These are phyloP conservation scores for Termitomyces eurrhizus DNA, from an alignment of 768 basidiomycete genomes.

Conservation along the genomic window DNA sequence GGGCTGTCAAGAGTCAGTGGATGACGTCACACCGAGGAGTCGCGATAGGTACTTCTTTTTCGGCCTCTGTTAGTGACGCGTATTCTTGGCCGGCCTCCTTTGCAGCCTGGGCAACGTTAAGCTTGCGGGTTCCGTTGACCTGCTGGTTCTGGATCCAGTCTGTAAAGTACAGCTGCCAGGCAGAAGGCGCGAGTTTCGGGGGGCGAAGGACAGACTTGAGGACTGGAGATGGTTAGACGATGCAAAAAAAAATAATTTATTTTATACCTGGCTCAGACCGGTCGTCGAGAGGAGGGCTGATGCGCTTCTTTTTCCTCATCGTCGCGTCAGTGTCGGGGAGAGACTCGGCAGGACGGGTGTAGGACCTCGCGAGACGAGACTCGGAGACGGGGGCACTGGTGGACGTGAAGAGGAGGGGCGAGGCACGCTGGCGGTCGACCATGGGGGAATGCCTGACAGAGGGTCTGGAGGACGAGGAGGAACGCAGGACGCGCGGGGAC, in stretches of 20 bases:
- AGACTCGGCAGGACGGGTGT: slow-evolving; percentile 67
- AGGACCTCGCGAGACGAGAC: slow-evolving; percentile 47
- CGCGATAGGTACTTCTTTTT: slow-evolving; percentile 64
- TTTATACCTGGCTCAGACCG: slow-evolving; percentile 43
- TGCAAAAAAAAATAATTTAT: slow-evolving; percentile 7
- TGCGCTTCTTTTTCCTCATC: slow-evolving; percentile 56
- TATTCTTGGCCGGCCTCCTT: slow-evolving; percentile 94
- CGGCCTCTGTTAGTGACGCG: slow-evolving; percentile 66
- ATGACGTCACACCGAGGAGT: slow-evolving; percentile 31
- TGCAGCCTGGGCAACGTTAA: slow-evolving; percentile 93
- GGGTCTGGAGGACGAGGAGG: slow-evolving; percentile 36
- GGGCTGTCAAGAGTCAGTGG: slow-evolving; percentile 44
- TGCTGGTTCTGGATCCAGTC: slow-evolving; percentile 91
- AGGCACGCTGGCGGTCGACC: slow-evolving; percentile 38
- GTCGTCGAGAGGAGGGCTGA: slow-evolving; percentile 33
- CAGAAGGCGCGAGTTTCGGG: slow-evolving; percentile 88
- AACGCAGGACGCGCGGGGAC: slow-evolving; percentile 39
- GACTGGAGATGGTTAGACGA: slow-evolving; percentile 31
- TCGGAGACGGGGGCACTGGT: slow-evolving; percentile 67
- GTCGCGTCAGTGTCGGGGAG: slow-evolving; percentile 71
- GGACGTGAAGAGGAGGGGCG: slow-evolving; percentile 58
- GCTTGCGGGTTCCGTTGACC: slow-evolving; percentile 73
- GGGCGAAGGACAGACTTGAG: slow-evolving; percentile 79
- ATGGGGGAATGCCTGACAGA: slow-evolving; percentile 48
- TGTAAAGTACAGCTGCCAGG: slow-evolving; percentile 96